Evolutionary conservation across 2,329 filamentous ascomycete genomes (phyloP), one percentile per base, ranked within the genome.

Genomic region (Drechslerella dactyloides): DNA sequence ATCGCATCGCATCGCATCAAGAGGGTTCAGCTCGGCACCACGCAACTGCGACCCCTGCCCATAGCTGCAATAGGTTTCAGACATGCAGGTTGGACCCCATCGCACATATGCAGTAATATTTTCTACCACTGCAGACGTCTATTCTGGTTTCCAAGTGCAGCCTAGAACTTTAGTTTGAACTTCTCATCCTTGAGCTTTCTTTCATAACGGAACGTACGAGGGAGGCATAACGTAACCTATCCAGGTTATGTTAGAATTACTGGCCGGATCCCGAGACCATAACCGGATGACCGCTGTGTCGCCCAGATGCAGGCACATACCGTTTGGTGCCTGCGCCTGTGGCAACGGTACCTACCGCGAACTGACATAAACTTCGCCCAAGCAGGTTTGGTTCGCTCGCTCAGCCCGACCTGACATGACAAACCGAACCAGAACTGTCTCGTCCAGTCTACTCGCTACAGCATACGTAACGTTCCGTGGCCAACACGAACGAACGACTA

Each of bases 51-150:
- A 33, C 27, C 27, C 27, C 27, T 33, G 27, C 27, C 8, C 27
- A 61, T 61, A 52, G 44, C 54, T 53, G 37, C 42, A 1, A 44
- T 51, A n/a, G 24, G 65, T 69, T 69, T 69, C 65, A 62, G 52
- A 56, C 65, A 7, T 51, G 23, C 46, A 51, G 37, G 37, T 42
- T 42, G 37, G 37, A 8, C 37, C 37, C 37, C 37, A 42, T 42
- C 13, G 37, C 37, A 42, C 13, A 42, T 17, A 13, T 42, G 13
- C n/a, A 15, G 13, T 17, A 13, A 15, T 17, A 15, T 42, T 42
- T 42, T 42, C 37, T 42, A 4, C 15, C n/a, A 6, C 15, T 15
- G 13, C 37, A 42, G n/a, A 42, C 11, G 15, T n/a, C n/a, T 13
- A 42, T 15, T 42, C 37, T 13, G 15, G 37, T 42, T 42, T 42